These are phyloP conservation scores for Oenanthe javanica DNA, from an alignment of 140 eudicot species.

Conservation along the genomic window DNA sequence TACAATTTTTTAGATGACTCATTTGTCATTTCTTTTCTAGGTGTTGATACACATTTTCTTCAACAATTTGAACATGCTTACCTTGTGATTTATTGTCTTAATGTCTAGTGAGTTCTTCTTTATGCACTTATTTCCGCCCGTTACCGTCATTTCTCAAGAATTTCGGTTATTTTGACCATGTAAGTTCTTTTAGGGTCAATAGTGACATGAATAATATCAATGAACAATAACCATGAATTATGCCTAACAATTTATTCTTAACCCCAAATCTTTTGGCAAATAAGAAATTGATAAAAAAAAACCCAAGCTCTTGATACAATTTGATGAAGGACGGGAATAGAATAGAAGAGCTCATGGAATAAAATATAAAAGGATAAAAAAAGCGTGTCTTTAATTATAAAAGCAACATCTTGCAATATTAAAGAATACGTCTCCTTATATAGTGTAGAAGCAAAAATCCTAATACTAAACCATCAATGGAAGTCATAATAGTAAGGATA, in stretches of 20 bases:
- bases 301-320: background rate
- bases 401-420: background rate
- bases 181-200: background rate
- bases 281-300: background rate
- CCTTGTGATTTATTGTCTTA: too few species aligned
- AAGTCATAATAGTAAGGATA: background rate
- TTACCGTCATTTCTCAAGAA: background rate
- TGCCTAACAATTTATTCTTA: too few species aligned
- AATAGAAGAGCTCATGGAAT: background rate
- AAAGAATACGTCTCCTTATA: background rate
- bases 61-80: too few species aligned
- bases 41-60: too few species aligned
- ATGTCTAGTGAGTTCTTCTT: too few species aligned
- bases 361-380: background rate
- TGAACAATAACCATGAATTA: too few species aligned
- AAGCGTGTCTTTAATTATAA: background rate
- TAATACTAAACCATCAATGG: background rate
- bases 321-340: background rate
- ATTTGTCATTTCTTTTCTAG: background rate
- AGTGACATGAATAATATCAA: too few species aligned
- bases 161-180: background rate
- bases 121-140: background rate
- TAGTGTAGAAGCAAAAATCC: background rate
- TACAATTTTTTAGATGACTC: background rate
- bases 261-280: background rate